Evolutionary conservation across 257 asterid genomes (phyloP).

Genomic region (Ilex aquifolium): DNA sequence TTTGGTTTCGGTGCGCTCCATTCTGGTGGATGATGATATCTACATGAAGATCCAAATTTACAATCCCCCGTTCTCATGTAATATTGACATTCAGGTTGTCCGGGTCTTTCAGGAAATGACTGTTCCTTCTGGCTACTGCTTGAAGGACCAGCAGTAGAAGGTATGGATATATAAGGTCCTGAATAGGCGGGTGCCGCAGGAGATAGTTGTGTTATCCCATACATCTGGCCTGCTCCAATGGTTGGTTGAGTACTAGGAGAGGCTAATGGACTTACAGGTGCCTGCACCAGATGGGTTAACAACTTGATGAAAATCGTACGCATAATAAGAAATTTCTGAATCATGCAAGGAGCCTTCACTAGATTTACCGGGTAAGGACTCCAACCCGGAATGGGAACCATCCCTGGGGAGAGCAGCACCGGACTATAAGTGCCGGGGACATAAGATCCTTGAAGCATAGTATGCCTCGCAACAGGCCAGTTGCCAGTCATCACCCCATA

Average conservation of each 20-base stretch:
- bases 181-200: constrained; percentile 6
- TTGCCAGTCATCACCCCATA: constrained; percentile 75
- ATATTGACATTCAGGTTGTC: constrained; percentile 10
- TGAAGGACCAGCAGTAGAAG: neutral
- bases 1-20: constrained; percentile 2
- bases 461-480: constrained; percentile 78
- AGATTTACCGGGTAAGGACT: constrained; percentile 65
- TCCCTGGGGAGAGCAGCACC: constrained; percentile 67
- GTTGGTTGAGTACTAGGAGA: constrained; percentile 1
- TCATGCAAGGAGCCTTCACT: constrained; percentile 15
- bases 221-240: constrained; percentile 3
- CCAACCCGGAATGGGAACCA: constrained; percentile 84
- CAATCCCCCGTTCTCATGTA: constrained; percentile 12
- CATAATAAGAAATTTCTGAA: neutral
- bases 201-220: constrained; percentile 8
- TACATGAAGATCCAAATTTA: constrained; percentile 13
- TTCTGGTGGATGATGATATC: constrained; percentile 9
- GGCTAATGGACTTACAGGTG: constrained; percentile 19
- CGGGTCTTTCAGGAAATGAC: constrained; percentile 8
- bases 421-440: constrained; percentile 73
- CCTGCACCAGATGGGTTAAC: constrained; percentile 30
- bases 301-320: neutral
- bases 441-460: constrained; percentile 69
- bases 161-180: constrained; percentile 6
- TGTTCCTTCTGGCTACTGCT: neutral